Conservation (phyloP, 2,329 filamentous ascomycete genomes). For the Sporothrix protearum region DNA sequence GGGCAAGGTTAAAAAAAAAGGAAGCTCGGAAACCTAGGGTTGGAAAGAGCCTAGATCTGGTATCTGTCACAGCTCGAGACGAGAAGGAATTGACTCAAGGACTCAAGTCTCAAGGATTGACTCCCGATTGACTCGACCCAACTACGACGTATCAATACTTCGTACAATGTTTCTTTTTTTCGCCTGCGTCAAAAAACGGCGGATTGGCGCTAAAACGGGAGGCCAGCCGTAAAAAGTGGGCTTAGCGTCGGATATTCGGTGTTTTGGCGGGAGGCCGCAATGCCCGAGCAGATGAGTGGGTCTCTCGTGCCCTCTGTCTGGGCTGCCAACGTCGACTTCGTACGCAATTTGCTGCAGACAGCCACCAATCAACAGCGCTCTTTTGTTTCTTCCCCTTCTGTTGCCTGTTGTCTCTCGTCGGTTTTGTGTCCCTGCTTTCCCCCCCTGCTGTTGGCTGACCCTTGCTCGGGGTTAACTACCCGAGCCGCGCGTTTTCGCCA, state of each 20-base stretch:
- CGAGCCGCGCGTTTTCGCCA: conserved; percentile 19
- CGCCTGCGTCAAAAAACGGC: not conserved
- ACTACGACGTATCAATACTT: not conserved
- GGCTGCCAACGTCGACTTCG: too few relatives aligned
- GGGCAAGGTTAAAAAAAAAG: not conserved
- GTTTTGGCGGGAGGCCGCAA: conserved; percentile 19
- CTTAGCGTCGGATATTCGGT: conserved; percentile 19
- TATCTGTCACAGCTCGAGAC: not conserved
- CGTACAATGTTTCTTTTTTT: not conserved
- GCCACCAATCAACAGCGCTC: not conserved
- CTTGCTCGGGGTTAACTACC: conserved; percentile 20
- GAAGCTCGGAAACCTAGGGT: not conserved
- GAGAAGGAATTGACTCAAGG: not conserved
- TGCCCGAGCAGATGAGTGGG: conserved; percentile 18
- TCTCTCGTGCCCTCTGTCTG: not conserved
- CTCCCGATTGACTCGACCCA: too few relatives aligned
- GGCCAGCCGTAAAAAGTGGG: not conserved
- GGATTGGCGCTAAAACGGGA: not conserved
- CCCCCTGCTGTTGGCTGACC: not conserved
- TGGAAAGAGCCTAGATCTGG: not conserved
- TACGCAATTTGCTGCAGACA: conserved; percentile 6
- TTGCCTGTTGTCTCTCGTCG: not conserved
- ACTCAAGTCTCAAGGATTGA: not conserved
- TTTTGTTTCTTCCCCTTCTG: not conserved
- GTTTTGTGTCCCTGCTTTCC: too few relatives aligned